These are phyloP conservation scores for Leishmania tarentolae DNA, from an alignment of 208 protist species.

Conservation along the genomic window DNA sequence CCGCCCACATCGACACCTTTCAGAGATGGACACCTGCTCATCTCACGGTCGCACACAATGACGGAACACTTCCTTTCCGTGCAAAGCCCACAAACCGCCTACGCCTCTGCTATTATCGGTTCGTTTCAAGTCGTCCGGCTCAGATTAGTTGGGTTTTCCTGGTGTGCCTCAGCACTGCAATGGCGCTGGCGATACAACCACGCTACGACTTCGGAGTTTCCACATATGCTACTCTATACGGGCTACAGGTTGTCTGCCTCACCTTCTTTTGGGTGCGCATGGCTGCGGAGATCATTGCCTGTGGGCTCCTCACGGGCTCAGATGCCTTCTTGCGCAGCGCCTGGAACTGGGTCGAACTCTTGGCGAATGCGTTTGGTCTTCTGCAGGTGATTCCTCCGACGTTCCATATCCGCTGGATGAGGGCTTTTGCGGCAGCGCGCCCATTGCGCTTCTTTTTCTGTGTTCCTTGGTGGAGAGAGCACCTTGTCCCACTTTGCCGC, in stretches of 20 bases:
- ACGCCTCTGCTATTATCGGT: constrained; percentile 12
- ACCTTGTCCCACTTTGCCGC: constrained; percentile 33
- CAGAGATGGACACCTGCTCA: constrained; percentile 20
- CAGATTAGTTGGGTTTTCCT: constrained; percentile 30
- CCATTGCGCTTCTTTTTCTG: constrained; percentile 47
- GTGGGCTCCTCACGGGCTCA: constrained; percentile 34
- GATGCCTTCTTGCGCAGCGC: constrained; percentile 42
- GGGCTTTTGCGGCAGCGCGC: constrained; percentile 43
- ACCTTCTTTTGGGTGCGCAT: constrained; percentile 63
- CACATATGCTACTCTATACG: constrained; percentile 29
- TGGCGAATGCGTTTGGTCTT: constrained; percentile 48
- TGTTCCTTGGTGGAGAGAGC: constrained; percentile 19
- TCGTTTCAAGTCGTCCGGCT: constrained; percentile 5
- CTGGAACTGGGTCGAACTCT: constrained; percentile 59
- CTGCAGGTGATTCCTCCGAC: constrained; percentile 45
- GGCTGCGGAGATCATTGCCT: constrained; percentile 44
- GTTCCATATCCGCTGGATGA: constrained; percentile 52
- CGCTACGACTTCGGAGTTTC: constrained; percentile 34
- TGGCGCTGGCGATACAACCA: constrained; percentile 41
- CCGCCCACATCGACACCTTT: constrained; percentile 5
- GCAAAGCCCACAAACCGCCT: neutral
- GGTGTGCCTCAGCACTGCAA: constrained; percentile 36
- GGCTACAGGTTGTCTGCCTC: constrained; percentile 34
- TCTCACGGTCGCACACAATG: constrained; percentile 2
- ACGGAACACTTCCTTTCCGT: constrained; percentile 6